phyloP scores from a whole-genome alignment of 2,329 filamentous ascomycete species.

The Chaetomiaceae sp. region DNA sequence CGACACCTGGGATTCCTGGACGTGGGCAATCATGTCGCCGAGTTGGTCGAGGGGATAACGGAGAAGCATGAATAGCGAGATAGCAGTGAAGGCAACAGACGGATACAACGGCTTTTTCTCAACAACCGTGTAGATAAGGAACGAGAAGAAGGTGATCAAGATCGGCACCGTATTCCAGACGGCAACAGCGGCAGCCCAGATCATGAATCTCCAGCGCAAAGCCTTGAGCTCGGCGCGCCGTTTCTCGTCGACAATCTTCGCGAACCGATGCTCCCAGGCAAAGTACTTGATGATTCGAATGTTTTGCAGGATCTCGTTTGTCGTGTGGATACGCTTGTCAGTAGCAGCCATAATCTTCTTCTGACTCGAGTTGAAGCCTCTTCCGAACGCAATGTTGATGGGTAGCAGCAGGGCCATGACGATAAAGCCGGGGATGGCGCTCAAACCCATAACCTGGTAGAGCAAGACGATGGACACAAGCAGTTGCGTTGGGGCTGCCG shows the following conservation, averaged over 20 bases:
- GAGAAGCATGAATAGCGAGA: slow-evolving; percentile 92
- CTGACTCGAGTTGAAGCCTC: slow-evolving; percentile 78
- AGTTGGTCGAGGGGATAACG: slow-evolving; percentile 91
- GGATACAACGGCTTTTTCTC: slow-evolving; percentile 87
- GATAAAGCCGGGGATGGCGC: slow-evolving; percentile 86
- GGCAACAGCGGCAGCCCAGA: slow-evolving; percentile 88
- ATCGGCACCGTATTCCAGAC: slow-evolving; percentile 96
- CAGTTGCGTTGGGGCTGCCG: slow-evolving; percentile 83
- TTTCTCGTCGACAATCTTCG: slow-evolving; percentile 83
- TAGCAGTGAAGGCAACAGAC: slow-evolving; percentile 90
- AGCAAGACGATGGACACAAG: slow-evolving; percentile 74
- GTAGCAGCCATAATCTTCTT: slow-evolving; percentile 90
- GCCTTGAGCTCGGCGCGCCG: slow-evolving; percentile 72
- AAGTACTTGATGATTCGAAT: slow-evolving; percentile 99
- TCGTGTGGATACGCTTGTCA: slow-evolving; percentile 92
- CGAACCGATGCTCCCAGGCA: slow-evolving; percentile 93
- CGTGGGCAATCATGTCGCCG: slow-evolving; percentile 97
- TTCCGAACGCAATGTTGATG: slow-evolving; percentile 83
- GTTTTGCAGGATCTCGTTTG: slow-evolving; percentile 94
- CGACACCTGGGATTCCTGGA: slow-evolving; percentile 95
- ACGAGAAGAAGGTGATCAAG: slow-evolving; percentile 93
- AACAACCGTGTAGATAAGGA: slow-evolving; percentile 85
- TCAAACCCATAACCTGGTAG: slow-evolving; percentile 85
- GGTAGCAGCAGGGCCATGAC: slow-evolving; percentile 88
- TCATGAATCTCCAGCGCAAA: slow-evolving; percentile 75